Evolutionary conservation across 352 stramenopile species (phyloP).

Genomic region (Pythium apleroticum): DNA sequence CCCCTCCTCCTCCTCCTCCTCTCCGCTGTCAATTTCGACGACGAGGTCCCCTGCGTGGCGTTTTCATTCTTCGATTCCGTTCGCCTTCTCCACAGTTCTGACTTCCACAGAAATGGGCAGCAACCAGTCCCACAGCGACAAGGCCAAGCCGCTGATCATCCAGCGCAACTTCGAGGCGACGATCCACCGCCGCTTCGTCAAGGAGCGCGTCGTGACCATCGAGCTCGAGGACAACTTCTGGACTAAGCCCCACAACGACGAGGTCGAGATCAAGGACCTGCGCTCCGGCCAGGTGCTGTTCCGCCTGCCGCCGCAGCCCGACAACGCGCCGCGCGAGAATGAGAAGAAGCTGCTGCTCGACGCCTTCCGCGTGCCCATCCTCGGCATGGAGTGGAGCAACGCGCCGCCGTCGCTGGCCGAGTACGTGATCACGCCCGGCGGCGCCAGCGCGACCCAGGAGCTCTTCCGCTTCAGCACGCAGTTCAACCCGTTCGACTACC

Average conservation of each 20-base stretch:
- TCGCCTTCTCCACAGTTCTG: too few species aligned
- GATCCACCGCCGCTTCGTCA: conserved; percentile 13
- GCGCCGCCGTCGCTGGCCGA: not conserved
- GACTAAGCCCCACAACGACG: conserved; percentile 3
- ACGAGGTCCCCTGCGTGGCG: too few species aligned
- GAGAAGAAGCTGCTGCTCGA: conserved; percentile 8
- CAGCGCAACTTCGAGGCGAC: conserved; percentile 15
- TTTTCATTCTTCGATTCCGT: not conserved
- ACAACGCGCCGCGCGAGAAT: not conserved
- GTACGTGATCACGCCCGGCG: conserved; percentile 5
- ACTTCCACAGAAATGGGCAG: not conserved
- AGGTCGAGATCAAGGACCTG: conserved; percentile 15
- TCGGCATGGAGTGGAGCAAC: conserved; percentile 10
- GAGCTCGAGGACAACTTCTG: conserved; percentile 11
- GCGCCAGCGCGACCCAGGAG: not conserved
- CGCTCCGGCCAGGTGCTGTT: conserved; percentile 8
- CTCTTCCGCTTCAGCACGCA: conserved; percentile 6
- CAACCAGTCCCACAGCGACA: conserved; percentile 3
- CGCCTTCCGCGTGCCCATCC: conserved; percentile 9
- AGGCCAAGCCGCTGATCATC: conserved; percentile 8
- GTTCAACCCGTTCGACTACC: conserved; percentile 11
- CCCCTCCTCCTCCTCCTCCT: not conserved
- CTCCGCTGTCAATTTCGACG: not conserved
- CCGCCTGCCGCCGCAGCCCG: not conserved
- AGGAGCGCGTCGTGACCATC: conserved; percentile 5